Evolutionary conservation across 140 eudicot genomes (phyloP).

Genomic region (Anethum foeniculum): DNA sequence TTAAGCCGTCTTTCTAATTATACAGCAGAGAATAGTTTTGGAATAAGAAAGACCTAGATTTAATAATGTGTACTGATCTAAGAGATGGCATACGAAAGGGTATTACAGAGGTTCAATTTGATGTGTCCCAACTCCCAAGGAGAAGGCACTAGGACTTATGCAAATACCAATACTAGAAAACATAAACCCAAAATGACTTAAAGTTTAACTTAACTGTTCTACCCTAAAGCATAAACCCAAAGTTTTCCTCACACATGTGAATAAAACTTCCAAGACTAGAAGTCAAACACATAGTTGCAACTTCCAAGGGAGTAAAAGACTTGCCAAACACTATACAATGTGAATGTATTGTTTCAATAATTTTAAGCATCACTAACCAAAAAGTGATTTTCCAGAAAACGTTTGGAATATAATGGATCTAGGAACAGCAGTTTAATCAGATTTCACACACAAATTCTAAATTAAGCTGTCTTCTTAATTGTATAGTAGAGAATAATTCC

Average conservation of each 20-base stretch:
- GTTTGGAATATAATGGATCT: background rate
- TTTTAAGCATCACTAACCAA: background rate
- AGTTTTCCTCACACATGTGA: background rate
- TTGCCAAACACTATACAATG: background rate
- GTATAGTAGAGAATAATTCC: background rate
- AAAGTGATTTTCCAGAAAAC: background rate
- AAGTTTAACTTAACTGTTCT: background rate
- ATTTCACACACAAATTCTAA: background rate
- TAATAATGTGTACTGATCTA: background rate
- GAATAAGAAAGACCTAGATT: background rate
- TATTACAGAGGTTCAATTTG: background rate
- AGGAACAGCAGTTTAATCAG: background rate
- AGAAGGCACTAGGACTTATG: background rate
- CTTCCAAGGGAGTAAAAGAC: background rate
- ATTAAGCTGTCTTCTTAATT: background rate
- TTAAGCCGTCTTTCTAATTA: background rate
- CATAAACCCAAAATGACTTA: background rate
- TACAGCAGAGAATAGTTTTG: background rate
- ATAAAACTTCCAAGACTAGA: background rate
- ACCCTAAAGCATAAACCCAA: background rate
- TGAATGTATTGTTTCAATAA: background rate
- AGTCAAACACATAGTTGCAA: background rate
- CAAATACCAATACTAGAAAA: background rate
- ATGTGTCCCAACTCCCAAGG: background rate
- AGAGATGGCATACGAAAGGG: background rate